Evolutionary conservation across 495 filamentous ascomycete species (phyloP), one percentile per base, ranked within the genome.

Genomic region (Daldinia concentrica): DNA sequence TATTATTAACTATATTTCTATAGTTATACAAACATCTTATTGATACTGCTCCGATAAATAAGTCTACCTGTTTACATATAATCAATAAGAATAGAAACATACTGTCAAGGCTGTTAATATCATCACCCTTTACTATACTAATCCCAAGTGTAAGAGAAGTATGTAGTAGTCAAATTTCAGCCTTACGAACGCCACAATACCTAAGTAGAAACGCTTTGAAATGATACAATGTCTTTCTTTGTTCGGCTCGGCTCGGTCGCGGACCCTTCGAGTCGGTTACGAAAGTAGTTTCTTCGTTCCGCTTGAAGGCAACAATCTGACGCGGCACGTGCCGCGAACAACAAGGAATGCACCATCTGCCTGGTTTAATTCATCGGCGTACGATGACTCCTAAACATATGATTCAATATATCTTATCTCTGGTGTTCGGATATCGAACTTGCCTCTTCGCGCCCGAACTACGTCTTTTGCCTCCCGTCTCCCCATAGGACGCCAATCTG

Each of bases 271-370:
- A 19, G 15, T 72, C 69, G 63, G 64, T 4, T 48, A 27, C 68
- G 58, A 71, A 50, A 26, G 4, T 12, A 43, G 14, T 29, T 34
- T 39, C 27, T 58, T 56, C 5, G 11, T 41, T 51, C 60, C 48
- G 29, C 29, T 14, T 26, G 39, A 62, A 58, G 68, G 62, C 68
- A 24, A 72, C 55, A 68, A 60, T 43, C 56, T 64, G 60, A 68
- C 69, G 69, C 48, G 54, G 58, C 60, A 48, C 43, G n/a, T 22
- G 15, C 26, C 27, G 27, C 19, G 4, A 22, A 26, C 52, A 26
- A 58, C 32, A 11, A 57, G 52, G 26, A 62, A 58, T 17, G 0
- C 34, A 54, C 26, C 58, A 26, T 26, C 39, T 66, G 63, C 69
- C 64, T 61, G 48, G 32, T 17, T 27, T 37, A 59, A 36, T 30